Conservation (phyloP, 208 protist species). For the Acanthamoeba healyi region DNA sequence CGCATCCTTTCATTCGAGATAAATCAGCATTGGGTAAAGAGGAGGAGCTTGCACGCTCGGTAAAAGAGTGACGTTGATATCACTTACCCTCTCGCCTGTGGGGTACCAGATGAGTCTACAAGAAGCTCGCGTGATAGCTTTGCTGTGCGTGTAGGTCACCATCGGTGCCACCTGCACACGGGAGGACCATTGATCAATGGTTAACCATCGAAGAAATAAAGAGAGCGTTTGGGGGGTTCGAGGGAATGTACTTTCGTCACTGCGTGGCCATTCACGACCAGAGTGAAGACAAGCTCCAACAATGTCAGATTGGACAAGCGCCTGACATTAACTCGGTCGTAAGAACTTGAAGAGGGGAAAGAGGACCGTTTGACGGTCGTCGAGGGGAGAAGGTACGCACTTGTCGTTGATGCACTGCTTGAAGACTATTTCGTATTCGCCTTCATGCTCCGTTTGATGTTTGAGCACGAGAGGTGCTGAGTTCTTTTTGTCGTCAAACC, state of each 20-base stretch:
- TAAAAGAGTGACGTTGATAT: not conserved
- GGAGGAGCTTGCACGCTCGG: too few species aligned
- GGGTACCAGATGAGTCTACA: slow-evolving; percentile 58
- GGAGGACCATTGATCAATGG: not conserved
- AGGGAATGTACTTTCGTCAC: not conserved
- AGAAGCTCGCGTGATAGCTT: slow-evolving; percentile 48
- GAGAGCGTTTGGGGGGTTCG: not conserved
- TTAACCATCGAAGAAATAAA: not conserved
- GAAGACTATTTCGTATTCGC: slow-evolving; percentile 27
- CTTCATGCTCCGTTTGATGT: not conserved
- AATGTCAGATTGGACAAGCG: slow-evolving; percentile 30
- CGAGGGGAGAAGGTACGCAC: too few species aligned
- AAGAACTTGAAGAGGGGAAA: too few species aligned
- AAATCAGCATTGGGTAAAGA: not conserved
- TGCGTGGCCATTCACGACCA: not conserved
- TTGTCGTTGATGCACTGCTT: slow-evolving; percentile 34
- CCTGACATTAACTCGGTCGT: not conserved
- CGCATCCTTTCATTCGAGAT: not conserved
- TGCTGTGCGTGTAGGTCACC: slow-evolving; percentile 66
- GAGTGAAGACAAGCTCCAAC: slow-evolving; percentile 24
- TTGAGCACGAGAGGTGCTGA: slow-evolving; percentile 9
- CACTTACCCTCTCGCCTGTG: not conserved
- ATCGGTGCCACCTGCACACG: not conserved
- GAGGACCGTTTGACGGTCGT: not conserved
- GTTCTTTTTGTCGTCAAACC: not conserved